Conservation (phyloP, 2,329 filamentous ascomycete genomes). For the Dactylellina parvicollis region DNA sequence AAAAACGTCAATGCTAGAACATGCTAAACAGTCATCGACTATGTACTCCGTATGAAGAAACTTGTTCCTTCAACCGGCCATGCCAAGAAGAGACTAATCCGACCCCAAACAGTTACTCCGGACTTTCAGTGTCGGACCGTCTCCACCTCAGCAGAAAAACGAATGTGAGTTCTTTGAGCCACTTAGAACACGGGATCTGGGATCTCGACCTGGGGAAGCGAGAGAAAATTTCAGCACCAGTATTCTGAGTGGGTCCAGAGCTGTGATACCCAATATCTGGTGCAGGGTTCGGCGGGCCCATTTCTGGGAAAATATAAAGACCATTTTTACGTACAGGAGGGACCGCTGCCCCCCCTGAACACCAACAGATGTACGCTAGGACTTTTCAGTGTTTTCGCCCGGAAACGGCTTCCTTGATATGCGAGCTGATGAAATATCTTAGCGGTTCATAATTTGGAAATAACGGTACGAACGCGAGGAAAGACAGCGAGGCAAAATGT, state of each 20-base stretch:
- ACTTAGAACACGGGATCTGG: conserved; percentile 52
- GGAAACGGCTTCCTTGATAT: conserved; percentile 48
- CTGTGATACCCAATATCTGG: conserved; percentile 31
- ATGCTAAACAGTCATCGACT: conserved; percentile 8
- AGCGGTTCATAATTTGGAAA: conserved; percentile 31
- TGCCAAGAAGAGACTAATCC: conserved; percentile 33
- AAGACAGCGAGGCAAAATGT: conserved; percentile 44
- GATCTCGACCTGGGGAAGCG: conserved; percentile 54
- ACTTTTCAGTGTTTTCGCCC: conserved; percentile 39
- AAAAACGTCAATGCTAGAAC: conserved; percentile 25
- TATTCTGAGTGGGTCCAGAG: conserved; percentile 46
- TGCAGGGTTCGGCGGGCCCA: conserved; percentile 32
- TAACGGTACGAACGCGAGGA: conserved; percentile 26
- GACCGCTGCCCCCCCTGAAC: conserved; percentile 25
- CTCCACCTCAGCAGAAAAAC: conserved; percentile 48
- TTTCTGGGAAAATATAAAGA: conserved; percentile 37
- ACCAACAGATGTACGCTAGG: conserved; percentile 40
- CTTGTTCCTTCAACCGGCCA: conserved; percentile 7
- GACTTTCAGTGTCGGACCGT: conserved; percentile 47
- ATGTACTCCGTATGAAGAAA: conserved; percentile 2
- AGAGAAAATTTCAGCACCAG: conserved; percentile 46
- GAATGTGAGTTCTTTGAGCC: conserved; percentile 35
- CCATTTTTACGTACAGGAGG: conserved; percentile 22
- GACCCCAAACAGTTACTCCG: conserved; percentile 51
- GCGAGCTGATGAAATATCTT: conserved; percentile 50